Percentiles rank a stretch among this genome's conserved stretches.
Conservation (phyloP, 352 stramenopile genomes). For the Globisporangium middletonii region DNA sequence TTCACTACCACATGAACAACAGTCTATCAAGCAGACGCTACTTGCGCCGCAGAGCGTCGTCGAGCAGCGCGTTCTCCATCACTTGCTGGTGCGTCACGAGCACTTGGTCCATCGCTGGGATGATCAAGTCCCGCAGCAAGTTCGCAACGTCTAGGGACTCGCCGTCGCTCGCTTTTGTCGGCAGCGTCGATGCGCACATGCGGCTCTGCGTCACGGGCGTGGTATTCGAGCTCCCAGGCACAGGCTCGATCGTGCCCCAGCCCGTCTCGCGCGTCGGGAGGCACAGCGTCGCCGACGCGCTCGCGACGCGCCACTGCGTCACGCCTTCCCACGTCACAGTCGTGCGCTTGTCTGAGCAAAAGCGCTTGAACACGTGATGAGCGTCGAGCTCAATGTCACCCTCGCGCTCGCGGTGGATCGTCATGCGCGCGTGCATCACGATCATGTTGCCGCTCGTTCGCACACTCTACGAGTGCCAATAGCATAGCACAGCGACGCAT, state of each 20-base stretch:
- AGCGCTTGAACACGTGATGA: conserved; percentile 10
- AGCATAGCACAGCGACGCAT: neutral
- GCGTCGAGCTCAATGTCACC: conserved; percentile 5
- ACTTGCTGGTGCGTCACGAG: conserved; percentile 6
- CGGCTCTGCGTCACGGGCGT: conserved; percentile 2
- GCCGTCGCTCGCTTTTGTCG: neutral
- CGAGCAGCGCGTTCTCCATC: conserved; percentile 10
- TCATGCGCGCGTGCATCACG: conserved; percentile 5
- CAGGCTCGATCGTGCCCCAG: conserved; percentile 5
- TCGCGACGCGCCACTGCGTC: conserved; percentile 8
- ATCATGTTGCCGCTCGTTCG: conserved; percentile 3
- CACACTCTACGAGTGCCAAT: neutral
- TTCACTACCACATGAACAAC: neutral
- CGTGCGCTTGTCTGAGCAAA: neutral
- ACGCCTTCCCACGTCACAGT: conserved; percentile 9
- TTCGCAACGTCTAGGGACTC: neutral
- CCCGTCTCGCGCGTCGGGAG: conserved; percentile 10
- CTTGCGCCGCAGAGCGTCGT: conserved; percentile 5
- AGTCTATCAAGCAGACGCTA: neutral
- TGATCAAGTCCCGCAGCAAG: conserved; percentile 10
- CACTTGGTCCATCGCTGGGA: conserved; percentile 8
- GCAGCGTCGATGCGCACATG: conserved; percentile 3
- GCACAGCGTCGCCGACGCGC: neutral
- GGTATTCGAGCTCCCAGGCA: neutral
- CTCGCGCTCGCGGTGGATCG: conserved; percentile 4